Evolutionary conservation across 768 basidiomycete species (phyloP).

Genomic region (Mycena amicta): DNA sequence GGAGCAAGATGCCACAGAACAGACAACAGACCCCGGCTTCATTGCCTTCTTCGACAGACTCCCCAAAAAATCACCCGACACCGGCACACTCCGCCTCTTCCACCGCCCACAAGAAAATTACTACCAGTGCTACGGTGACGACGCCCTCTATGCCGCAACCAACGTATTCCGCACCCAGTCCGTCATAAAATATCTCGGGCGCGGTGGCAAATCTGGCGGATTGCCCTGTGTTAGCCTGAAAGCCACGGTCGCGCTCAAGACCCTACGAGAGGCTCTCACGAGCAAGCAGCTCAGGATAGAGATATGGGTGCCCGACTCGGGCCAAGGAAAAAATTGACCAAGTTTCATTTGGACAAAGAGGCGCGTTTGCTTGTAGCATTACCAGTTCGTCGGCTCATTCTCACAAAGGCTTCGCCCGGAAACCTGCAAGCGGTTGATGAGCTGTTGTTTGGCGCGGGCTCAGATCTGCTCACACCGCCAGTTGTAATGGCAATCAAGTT

Average conservation of each 20-base stretch:
- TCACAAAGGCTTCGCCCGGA: constrained; percentile 58
- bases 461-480: constrained; percentile 80
- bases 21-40: constrained; percentile 77
- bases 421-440: constrained; percentile 76
- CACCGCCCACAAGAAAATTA: constrained; percentile 63
- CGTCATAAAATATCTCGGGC: constrained; percentile 89
- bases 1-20: constrained; percentile 50
- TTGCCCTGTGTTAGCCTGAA: constrained; percentile 82
- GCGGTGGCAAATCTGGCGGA: constrained; percentile 55
- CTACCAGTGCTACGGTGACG: constrained; percentile 87
- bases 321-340: constrained; percentile 71
- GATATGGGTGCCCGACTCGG: constrained; percentile 80
- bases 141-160: constrained; percentile 85
- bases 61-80: constrained; percentile 67
- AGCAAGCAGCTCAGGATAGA: constrained; percentile 88
- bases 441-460: constrained; percentile 71
- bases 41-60: constrained; percentile 67
- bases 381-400: not conserved
- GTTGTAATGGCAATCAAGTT: constrained; percentile 90
- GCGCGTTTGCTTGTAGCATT: constrained; percentile 37
- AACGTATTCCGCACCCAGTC: constrained; percentile 86
- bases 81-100: constrained; percentile 87
- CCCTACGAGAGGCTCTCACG: constrained; percentile 89
- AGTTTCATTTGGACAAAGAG: constrained; percentile 83
- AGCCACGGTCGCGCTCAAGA: constrained; percentile 71